A percentile compares a stretch with the other conserved stretches of the same genome.
Evolutionary conservation across 345 rosid genomes (phyloP).

Genomic region (Lumnitzera racemosa): DNA sequence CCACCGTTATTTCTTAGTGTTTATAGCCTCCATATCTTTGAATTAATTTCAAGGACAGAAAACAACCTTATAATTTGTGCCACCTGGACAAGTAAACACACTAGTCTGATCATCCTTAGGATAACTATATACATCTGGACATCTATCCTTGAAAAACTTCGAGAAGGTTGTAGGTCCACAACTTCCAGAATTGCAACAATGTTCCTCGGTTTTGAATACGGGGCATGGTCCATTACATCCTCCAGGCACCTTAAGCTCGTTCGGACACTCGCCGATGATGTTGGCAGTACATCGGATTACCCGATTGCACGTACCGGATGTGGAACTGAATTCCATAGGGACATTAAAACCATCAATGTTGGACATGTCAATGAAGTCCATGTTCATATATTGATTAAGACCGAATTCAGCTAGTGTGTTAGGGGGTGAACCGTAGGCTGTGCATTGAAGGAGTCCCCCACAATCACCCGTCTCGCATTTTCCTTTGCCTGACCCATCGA

Average conservation of each 20-base stretch:
- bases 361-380: slow-evolving; percentile 30
- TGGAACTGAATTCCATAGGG: slow-evolving; percentile 27
- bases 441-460: slow-evolving; percentile 13
- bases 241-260: slow-evolving; percentile 5
- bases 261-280: slow-evolving; percentile 17
- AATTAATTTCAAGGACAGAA: slow-evolving; percentile 20
- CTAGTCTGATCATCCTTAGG: slow-evolving; percentile 24
- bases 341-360: slow-evolving; percentile 26
- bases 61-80: slow-evolving; percentile 25
- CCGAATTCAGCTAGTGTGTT: slow-evolving; percentile 26
- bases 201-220: slow-evolving; percentile 13
- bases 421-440: slow-evolving; percentile 9
- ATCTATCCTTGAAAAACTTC: slow-evolving; percentile 14
- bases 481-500: slow-evolving; percentile 22
- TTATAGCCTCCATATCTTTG: background rate
- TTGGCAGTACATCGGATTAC: slow-evolving; percentile 16
- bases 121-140: slow-evolving; percentile 23
- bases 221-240: slow-evolving; percentile 30
- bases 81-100: slow-evolving; percentile 21
- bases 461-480: slow-evolving; percentile 22
- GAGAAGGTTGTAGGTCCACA: slow-evolving; percentile 17
- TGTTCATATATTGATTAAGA: slow-evolving; percentile 16
- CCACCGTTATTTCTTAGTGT: too few relatives aligned
- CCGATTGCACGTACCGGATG: slow-evolving; percentile 12
- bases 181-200: slow-evolving; percentile 16